phyloP scores from a whole-genome alignment of 2,329 filamentous ascomycete genomes.

The Rhynchosporium graminicola region DNA sequence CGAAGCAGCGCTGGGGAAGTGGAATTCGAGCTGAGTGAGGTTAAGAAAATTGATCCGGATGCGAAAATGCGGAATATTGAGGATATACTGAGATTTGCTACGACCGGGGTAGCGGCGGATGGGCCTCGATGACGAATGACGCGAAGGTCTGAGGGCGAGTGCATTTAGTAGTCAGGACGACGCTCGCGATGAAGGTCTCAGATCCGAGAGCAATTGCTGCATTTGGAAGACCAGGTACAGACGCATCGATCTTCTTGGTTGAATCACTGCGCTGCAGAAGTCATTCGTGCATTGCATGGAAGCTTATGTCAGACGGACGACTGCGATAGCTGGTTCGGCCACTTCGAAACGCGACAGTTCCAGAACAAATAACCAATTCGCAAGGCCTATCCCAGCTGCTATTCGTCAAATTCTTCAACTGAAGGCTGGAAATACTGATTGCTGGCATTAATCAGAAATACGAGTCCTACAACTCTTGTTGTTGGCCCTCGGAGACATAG shows the following conservation, averaged over 20 bases:
- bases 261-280: background rate
- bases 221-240: background rate
- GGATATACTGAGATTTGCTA: slow-evolving; percentile 52
- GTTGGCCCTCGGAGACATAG: slow-evolving; percentile 5
- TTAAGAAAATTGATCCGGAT: slow-evolving; percentile 28
- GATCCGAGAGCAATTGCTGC: background rate
- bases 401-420: background rate
- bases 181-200: slow-evolving; percentile 6
- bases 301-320: background rate
- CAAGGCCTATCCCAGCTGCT: background rate
- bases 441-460: slow-evolving; percentile 11
- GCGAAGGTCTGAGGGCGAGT: too few relatives aligned
- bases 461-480: background rate
- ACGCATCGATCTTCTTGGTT: background rate
- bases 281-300: background rate
- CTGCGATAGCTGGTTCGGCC: background rate
- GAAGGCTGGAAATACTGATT: background rate
- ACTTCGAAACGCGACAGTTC: background rate
- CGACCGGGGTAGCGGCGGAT: slow-evolving; percentile 43
- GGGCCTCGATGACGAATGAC: too few relatives aligned
- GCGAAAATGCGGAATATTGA: slow-evolving; percentile 41
- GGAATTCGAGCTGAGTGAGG: slow-evolving; percentile 26
- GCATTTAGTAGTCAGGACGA: background rate
- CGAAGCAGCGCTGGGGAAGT: slow-evolving; percentile 24
- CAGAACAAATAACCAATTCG: background rate